A percentile compares a stretch with the other conserved stretches of the same genome.
Evolutionary conservation across 2,329 filamentous ascomycete species (phyloP).

Genomic region (Trichoderma simmonsii): DNA sequence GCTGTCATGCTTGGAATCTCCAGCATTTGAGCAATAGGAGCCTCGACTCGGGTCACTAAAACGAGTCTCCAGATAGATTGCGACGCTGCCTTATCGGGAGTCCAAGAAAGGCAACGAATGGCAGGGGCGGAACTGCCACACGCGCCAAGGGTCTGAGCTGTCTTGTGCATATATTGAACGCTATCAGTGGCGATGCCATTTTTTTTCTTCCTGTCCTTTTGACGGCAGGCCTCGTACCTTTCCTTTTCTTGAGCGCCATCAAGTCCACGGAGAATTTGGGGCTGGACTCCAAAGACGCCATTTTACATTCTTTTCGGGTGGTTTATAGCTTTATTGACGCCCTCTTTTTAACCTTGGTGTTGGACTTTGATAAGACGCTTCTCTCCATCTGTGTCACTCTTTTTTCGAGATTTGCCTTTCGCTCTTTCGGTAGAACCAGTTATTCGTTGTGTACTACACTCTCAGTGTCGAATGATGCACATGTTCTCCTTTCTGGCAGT

Average conservation of each 20-base stretch:
- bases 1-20: neutral
- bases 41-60: neutral
- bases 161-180: neutral
- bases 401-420: neutral
- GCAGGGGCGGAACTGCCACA: neutral
- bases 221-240: neutral
- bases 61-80: neutral
- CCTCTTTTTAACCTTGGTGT: neutral
- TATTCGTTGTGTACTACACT: neutral
- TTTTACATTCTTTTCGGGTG: neutral
- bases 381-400: neutral
- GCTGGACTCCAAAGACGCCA: conserved; percentile 7
- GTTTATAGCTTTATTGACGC: neutral
- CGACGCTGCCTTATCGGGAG: conserved; percentile 3
- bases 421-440: neutral
- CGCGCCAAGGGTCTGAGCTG: neutral
- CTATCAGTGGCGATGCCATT: conserved; percentile 48
- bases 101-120: conserved; percentile 8
- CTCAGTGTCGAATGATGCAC: neutral
- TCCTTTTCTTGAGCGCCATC: neutral
- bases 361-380: neutral
- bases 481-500: neutral
- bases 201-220: neutral
- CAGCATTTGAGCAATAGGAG: neutral
- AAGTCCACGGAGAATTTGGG: neutral